A percentile compares a stretch with the other conserved stretches of the same genome.
Conservation (phyloP, 2,329 filamentous ascomycete species). For the Lanzia echinophila region DNA sequence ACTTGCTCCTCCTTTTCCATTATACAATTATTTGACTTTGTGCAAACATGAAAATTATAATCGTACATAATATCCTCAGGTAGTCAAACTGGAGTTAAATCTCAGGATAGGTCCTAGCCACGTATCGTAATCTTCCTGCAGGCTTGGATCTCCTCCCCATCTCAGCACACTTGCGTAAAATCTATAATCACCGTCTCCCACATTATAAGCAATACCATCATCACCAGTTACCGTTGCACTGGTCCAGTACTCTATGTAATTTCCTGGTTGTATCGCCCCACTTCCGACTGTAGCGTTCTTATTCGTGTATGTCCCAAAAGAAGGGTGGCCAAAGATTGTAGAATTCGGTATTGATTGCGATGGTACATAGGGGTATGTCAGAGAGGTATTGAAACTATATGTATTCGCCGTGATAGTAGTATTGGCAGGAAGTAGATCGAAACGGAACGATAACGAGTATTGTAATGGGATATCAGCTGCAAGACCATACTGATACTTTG, state of each 20-base stretch:
- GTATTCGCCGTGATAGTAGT: slow-evolving; percentile 2
- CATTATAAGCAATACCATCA: not conserved
- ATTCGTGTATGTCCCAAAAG: slow-evolving; percentile 4
- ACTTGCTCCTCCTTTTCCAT: no score
- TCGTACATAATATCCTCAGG: no score
- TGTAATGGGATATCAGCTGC: slow-evolving; percentile 5
- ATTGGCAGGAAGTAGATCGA: slow-evolving; percentile 10
- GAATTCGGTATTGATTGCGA: not conserved
- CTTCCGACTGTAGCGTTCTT: not conserved
- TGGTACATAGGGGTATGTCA: not conserved
- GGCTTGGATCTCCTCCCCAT: not conserved
- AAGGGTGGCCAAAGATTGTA: slow-evolving; percentile 1
- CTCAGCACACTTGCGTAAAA: slow-evolving; percentile 8
- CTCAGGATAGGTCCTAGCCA: slow-evolving; percentile 9
- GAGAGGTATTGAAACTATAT: not conserved
- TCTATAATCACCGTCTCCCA: slow-evolving; percentile 9
- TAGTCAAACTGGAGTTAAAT: slow-evolving; percentile 3
- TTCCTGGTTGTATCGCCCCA: not conserved
- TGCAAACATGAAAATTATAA: no score
- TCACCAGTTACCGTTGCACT: not conserved
- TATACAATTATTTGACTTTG: no score
- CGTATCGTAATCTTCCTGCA: slow-evolving; percentile 4
- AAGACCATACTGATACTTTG: not conserved
- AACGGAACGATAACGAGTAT: not conserved
- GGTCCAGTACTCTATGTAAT: slow-evolving; percentile 7